Evolutionary conservation across 1,284 basidiomycete genomes (phyloP), one percentile per base, ranked within the genome.

Genomic region (Papiliotrema laurentii): DNA sequence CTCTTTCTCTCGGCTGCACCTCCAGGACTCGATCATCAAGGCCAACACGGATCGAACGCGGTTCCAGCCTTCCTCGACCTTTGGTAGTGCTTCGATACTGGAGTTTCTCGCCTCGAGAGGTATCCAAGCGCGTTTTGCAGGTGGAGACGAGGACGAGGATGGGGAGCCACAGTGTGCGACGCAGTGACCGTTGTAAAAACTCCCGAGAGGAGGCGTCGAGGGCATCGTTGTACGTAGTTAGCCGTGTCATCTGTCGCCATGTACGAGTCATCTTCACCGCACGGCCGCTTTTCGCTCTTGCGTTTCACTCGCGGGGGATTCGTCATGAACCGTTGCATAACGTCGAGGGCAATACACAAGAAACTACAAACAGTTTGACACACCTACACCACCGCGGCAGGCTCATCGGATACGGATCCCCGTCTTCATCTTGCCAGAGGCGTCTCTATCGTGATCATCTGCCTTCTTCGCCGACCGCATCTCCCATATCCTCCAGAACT

Each of bases 401-500:
- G 4, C 35, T n/a, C 19, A 65, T 34, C 63, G 49, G 33, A 65
- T 58, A 40, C 55, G 59, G 30, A 60, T 55, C 1, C 50, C 52
- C 36, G 45, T 57, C 52, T 63, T 65, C 6, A 45, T 52, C 50
- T 51, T 57, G 18, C 58, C 60, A 2, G 46, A 34, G 13, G 51
- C 53, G 27, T 53, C 53, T 19, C 51, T 46, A 25, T 61, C 59
- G 3, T 35, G 38, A 33, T 61, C 58, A 19, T 59, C 58, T 10
- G 38, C 51, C 45, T 62, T 59, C 61, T 72, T 73, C 45, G 58
- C 54, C 22, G 48, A 47, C 10, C 49, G 64, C 4, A 64, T 61
- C 45, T 74, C 71, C 73, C 73, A 75, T n/a, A 75, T 61, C 53
- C 68, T 71, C 73, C 73, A 75, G 41, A 75, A 74, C 63, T 96